Evolutionary conservation across 2,329 filamentous ascomycete species (phyloP), one percentile per base, ranked within the genome.

Genomic region (Raffaelea arxii): DNA sequence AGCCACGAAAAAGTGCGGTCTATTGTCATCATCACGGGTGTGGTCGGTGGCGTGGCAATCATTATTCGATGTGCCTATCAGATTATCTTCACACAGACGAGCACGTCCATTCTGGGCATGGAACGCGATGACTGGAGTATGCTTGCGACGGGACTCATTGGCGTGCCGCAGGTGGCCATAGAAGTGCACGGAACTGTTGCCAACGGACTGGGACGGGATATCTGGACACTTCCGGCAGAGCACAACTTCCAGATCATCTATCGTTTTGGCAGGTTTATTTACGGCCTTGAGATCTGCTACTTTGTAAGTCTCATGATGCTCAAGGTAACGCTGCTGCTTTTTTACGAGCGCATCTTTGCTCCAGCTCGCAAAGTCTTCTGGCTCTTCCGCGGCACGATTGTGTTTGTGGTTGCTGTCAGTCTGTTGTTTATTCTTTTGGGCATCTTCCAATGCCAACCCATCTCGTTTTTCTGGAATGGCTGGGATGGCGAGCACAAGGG

Each of bases 321-420:
- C 10, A 75, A 77, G 51, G 55, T 74, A 6, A 66, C 73, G 0
- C 61, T 80, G 24, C 59, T 78, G 1, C 63, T 72, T 53, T 76
- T 79, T 56, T 78, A 76, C 53, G 58, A 74, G 4, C 67, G 71
- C 43, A 70, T 79, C 44, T 79, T 79, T 50, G 27, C 27, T 9
- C 71, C 71, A 0, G 54, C 57, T 0, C 49, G 44, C 0, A 45
- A 37, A 2, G 63, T 74, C 11, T 62, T 64, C 14, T 58, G 56
- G 4, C 43, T 70, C 12, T 59, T 75, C 4, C 66, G 63, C 58
- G 62, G 49, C 11, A 70, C 70, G 0, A 53, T 72, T 24, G 51
- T 54, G 2, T 61, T 72, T 44, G 65, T 64, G 39, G 39, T 57
- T 6, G 19, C 65, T 2, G 69, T 64, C 44, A 68, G 70, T 2